Conservation (phyloP, 352 stramenopile species). For the Globisporangium orthogonon region DNA sequence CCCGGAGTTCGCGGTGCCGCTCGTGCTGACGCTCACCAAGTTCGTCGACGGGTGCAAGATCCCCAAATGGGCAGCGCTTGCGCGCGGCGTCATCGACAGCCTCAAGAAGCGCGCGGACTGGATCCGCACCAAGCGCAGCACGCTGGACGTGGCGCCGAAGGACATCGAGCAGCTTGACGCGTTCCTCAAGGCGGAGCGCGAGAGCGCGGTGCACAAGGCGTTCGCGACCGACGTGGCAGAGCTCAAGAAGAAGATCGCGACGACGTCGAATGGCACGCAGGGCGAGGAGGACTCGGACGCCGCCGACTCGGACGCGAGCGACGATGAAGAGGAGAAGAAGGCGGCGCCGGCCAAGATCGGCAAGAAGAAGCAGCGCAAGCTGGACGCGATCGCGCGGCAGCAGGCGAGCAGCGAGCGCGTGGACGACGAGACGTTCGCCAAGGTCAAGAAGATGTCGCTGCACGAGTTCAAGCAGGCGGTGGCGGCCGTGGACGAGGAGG, state of each 20-base stretch:
- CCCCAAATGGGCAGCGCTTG: slow-evolving; percentile 74
- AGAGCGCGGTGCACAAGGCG: slow-evolving; percentile 83
- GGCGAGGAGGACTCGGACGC: not conserved
- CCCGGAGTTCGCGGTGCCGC: slow-evolving; percentile 90
- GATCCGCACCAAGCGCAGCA: slow-evolving; percentile 89
- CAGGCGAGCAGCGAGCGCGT: slow-evolving; percentile 27
- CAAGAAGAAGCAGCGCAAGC: slow-evolving; percentile 35
- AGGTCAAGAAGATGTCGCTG: slow-evolving; percentile 82
- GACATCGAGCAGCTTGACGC: slow-evolving; percentile 83
- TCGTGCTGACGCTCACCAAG: slow-evolving; percentile 85
- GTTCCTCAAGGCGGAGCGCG: slow-evolving; percentile 75
- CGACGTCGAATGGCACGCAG: slow-evolving; percentile 17
- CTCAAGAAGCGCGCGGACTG: slow-evolving; percentile 72
- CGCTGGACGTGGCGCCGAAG: slow-evolving; percentile 83
- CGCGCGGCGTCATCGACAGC: slow-evolving; percentile 50
- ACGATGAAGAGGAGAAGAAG: slow-evolving; percentile 34
- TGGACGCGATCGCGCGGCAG: slow-evolving; percentile 14
- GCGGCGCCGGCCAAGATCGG: slow-evolving; percentile 19
- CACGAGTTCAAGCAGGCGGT: slow-evolving; percentile 78
- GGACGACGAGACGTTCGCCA: slow-evolving; percentile 58
- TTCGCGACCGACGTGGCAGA: slow-evolving; percentile 62
- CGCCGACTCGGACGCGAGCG: slow-evolving; percentile 10
- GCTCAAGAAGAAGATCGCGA: slow-evolving; percentile 70
- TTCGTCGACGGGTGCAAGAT: slow-evolving; percentile 82
- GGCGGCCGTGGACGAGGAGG: slow-evolving; percentile 55